Evolutionary conservation across 768 basidiomycete genomes (phyloP).

Genomic region (Boletus rubropictus): DNA sequence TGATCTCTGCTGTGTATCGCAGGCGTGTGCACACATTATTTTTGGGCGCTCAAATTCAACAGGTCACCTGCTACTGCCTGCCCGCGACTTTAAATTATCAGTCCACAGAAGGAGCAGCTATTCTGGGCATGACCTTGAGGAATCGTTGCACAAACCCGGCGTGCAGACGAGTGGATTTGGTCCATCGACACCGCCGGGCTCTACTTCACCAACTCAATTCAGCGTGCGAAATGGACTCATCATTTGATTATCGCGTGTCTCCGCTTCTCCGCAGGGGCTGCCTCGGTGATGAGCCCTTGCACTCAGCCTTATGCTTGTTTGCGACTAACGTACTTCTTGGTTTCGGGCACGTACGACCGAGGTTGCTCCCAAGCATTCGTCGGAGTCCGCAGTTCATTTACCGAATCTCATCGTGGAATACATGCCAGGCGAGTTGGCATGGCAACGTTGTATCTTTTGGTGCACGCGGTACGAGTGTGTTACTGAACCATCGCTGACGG

Average conservation of each 20-base stretch:
- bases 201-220: neutral
- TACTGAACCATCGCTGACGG: too few species aligned
- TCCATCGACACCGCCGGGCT: neutral
- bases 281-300: neutral
- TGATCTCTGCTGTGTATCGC: conserved; percentile 22
- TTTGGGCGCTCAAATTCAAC: neutral
- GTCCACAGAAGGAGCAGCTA: neutral
- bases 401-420: neutral
- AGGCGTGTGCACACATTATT: conserved; percentile 22
- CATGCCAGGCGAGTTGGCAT: conserved; percentile 2
- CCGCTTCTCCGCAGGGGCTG: neutral
- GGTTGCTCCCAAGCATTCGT: too few species aligned
- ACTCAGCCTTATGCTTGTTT: too few species aligned
- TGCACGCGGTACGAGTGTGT: too few species aligned
- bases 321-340: too few species aligned
- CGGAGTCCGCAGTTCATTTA: neutral
- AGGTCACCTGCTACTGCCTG: neutral
- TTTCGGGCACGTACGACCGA: too few species aligned
- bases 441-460: neutral
- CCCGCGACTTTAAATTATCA: too few species aligned
- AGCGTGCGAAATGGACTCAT: neutral
- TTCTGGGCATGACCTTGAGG: too few species aligned
- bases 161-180: too few species aligned
- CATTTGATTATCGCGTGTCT: neutral
- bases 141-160: too few species aligned